phyloP scores from a whole-genome alignment of 2,329 filamentous ascomycete genomes.

The Aureobasidium namibiae region DNA sequence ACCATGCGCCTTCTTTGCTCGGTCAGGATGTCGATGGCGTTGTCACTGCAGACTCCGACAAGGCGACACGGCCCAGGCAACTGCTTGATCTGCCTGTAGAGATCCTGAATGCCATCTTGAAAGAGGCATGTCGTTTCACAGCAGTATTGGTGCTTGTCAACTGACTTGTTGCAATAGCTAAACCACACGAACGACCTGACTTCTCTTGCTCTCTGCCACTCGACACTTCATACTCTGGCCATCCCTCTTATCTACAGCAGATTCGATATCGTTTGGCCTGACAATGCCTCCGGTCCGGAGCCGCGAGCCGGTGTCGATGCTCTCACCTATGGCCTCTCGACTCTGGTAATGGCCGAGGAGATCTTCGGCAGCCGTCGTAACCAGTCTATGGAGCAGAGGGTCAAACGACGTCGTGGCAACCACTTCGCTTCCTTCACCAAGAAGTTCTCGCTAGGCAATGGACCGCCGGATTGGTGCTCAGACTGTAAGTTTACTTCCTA shows the following conservation, averaged over 20 bases:
- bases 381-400: conserved; percentile 12
- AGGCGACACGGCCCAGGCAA: conserved; percentile 46
- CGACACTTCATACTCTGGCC: conserved; percentile 64
- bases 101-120: conserved; percentile 68
- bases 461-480: conserved; percentile 66
- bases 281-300: conserved; percentile 55
- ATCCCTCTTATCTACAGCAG: conserved; percentile 75
- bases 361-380: conserved; percentile 40
- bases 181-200: conserved; percentile 77
- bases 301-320: conserved; percentile 70
- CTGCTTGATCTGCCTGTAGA: conserved; percentile 72
- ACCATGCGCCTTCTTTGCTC: background rate
- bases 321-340: conserved; percentile 72
- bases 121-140: conserved; percentile 62
- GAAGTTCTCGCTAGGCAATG: conserved; percentile 80
- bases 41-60: background rate
- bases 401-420: conserved; percentile 51
- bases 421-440: conserved; percentile 71
- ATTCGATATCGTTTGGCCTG: conserved; percentile 85
- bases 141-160: conserved; percentile 6
- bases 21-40: background rate
- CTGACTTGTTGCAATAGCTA: conserved; percentile 42
- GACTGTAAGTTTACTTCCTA: conserved; percentile 34
- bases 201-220: conserved; percentile 68
- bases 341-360: conserved; percentile 65